Percentiles rank a stretch among this genome's conserved stretches.
Conservation (phyloP, 768 basidiomycete species). For the Rhodotorula diobovata region DNA sequence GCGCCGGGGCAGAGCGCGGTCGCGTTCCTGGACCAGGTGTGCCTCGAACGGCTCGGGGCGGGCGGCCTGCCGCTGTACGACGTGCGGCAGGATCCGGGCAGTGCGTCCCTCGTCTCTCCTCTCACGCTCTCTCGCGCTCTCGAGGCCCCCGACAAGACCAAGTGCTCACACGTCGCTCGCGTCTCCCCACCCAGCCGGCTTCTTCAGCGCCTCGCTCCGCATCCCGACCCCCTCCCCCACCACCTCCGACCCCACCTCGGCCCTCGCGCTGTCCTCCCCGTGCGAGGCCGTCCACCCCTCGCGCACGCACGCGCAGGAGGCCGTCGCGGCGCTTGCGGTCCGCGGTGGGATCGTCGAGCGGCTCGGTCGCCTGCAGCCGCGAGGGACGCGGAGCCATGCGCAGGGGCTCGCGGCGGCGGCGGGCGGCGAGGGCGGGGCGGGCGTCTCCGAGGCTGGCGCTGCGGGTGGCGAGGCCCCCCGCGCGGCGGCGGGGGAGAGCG, state of each 20-base stretch:
- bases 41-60: slow-evolving; percentile 4
- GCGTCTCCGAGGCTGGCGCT: too few species aligned
- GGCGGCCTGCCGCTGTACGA: neutral
- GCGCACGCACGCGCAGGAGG: slow-evolving; percentile 16
- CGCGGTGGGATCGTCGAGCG: slow-evolving; percentile 1
- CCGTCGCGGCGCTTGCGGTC: neutral
- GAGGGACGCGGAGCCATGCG: neutral
- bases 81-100: slow-evolving; percentile 2
- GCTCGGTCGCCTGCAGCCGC: slow-evolving; percentile 2
- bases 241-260: neutral
- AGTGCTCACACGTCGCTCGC: neutral
- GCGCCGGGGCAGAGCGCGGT: neutral
- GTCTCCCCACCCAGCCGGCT: neutral
- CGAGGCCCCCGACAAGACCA: too few species aligned
- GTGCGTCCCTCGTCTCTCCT: neutral
- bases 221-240: neutral
- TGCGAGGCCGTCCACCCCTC: neutral
- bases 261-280: neutral
- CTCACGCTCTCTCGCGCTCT: neutral
- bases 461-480: too few species aligned
- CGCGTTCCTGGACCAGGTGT: slow-evolving; percentile 8
- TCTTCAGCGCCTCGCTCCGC: slow-evolving; percentile 15
- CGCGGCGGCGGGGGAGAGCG: too few species aligned
- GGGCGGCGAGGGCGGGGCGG: neutral
- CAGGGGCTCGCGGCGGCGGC: neutral